Evolutionary conservation across 306 rosid species (phyloP), one percentile per base, ranked within the genome.

Genomic region (Leucaena leucocephala): DNA sequence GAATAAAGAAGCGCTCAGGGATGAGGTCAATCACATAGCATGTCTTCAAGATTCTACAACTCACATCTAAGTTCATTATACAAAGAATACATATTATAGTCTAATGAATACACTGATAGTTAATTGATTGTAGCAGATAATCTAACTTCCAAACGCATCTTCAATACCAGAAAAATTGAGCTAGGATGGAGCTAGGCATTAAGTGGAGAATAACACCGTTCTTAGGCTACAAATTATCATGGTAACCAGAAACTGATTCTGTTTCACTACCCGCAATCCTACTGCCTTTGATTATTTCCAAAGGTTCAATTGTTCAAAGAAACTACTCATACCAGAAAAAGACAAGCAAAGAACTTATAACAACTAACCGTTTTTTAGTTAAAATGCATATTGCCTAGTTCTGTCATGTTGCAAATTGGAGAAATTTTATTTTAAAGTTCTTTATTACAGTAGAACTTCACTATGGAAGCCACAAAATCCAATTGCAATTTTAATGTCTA

Each of bases 81-180:
- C 7, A 34, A 6, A 43, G 7, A 49, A 61, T 16, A 43, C 34
- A 15, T 14, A 59, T 3, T 17, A 12, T 15, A 61, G 40, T 44
- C 78, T 43, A n/a, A 12, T 2, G 21, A 14, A 69, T 7, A 69
- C 16, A 42, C 4, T 43, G 15, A 68, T 42, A 48, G 7, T n/a
- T 8, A 66, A 17, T 17, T 68, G n/a, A 44, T 11, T 6, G 35
- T 33, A 70, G 43, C n/a, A 14, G 22, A 62, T 61, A 3, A 63
- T 9, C 42, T 16, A 62, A 75, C 15, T 62, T 52, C 68, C 43
- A 63, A 63, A 63, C 40, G 21, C 68, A 63, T 63, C 43, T 35
- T 63, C 8, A 61, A 13, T 6, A 5, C 65, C 65, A 59, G 39
- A 59, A 9, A 58, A 59, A 22, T 10, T 59, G 16, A 59, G 15